Conservation (phyloP, 148 eudicot genomes). For the Fallopia convolvulus region DNA sequence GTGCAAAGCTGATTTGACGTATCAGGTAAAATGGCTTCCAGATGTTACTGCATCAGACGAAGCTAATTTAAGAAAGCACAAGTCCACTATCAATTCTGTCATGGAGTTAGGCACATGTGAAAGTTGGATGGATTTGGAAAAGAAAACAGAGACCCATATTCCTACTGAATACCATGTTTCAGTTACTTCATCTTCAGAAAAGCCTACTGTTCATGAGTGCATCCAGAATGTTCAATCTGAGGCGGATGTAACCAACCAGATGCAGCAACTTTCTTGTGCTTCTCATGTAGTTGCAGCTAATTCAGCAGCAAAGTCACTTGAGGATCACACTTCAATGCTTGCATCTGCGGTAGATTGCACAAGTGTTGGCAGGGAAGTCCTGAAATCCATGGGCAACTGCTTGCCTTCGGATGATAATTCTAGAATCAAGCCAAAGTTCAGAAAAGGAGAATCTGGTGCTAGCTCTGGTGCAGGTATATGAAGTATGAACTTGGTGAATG, state of each 20-base stretch:
- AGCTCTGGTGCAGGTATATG: constrained; percentile 30
- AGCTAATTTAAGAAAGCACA: constrained; percentile 15
- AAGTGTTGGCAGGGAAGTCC: constrained; percentile 7
- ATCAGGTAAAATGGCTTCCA: constrained; percentile 18
- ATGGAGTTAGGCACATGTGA: constrained; percentile 6
- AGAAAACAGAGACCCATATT: constrained; percentile 1
- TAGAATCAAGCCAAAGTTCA: constrained; percentile 17
- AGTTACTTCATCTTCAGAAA: not conserved
- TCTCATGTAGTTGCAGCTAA: not conserved
- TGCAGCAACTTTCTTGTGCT: constrained; percentile 1
- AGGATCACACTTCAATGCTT: constrained; percentile 18
- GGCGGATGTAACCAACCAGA: constrained; percentile 3
- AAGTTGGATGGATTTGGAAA: constrained; percentile 1
- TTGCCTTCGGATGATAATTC: constrained; percentile 13
- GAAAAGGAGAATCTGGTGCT: constrained; percentile 19
- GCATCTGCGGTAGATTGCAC: constrained; percentile 21
- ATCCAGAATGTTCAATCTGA: not conserved
- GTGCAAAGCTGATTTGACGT: constrained; percentile 14
- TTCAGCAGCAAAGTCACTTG: constrained; percentile 5
- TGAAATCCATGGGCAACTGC: constrained; percentile 14
- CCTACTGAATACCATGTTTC: not conserved
- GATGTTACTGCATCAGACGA: constrained; percentile 22
- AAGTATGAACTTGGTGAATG: not conserved
- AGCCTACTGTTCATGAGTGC: constrained; percentile 3
- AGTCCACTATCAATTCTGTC: constrained; percentile 13